Conservation (phyloP, 345 rosid species). For the Lumnitzera littorea region DNA sequence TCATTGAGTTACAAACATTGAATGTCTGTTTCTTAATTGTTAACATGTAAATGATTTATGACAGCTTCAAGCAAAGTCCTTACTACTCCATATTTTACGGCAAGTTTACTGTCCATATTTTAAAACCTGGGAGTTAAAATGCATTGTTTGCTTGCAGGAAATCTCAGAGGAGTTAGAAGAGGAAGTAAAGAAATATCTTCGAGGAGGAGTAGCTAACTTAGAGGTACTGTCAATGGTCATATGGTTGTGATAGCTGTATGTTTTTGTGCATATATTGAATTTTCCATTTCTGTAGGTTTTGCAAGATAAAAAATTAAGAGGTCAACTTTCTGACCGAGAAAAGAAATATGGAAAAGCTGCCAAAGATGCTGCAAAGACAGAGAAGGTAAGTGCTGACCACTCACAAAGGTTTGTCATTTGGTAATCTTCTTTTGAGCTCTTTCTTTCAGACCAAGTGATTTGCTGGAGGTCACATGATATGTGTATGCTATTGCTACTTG, state of each 20-base stretch:
- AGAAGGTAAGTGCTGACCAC: constrained; percentile 44
- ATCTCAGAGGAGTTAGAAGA: constrained; percentile 43
- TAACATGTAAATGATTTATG: too few relatives aligned
- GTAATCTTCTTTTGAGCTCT: too few relatives aligned
- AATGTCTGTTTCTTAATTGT: too few relatives aligned
- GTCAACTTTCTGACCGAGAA: constrained; percentile 64
- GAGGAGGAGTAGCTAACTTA: constrained; percentile 69
- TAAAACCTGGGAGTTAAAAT: background rate
- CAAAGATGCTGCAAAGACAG: constrained; percentile 70
- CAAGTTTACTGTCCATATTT: too few relatives aligned
- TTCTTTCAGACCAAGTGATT: too few relatives aligned
- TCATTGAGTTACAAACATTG: too few relatives aligned
- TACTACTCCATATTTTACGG: too few relatives aligned
- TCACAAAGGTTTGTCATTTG: too few relatives aligned
- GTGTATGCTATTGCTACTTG: too few relatives aligned
- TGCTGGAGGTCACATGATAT: too few relatives aligned
- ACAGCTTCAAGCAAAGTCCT: too few relatives aligned
- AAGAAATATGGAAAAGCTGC: constrained; percentile 60
- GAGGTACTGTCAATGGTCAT: constrained; percentile 31
- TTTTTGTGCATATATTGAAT: background rate
- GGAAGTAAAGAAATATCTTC: constrained; percentile 50
- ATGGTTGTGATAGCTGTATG: too few relatives aligned
- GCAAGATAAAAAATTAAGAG: constrained; percentile 65
- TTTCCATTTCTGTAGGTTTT: constrained; percentile 24
- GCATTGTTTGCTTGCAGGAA: constrained; percentile 27